Percentiles rank a stretch among this genome's conserved stretches.
Evolutionary conservation across 139 green algal genomes (phyloP).

Genomic region (Coccomyxa sp.): DNA sequence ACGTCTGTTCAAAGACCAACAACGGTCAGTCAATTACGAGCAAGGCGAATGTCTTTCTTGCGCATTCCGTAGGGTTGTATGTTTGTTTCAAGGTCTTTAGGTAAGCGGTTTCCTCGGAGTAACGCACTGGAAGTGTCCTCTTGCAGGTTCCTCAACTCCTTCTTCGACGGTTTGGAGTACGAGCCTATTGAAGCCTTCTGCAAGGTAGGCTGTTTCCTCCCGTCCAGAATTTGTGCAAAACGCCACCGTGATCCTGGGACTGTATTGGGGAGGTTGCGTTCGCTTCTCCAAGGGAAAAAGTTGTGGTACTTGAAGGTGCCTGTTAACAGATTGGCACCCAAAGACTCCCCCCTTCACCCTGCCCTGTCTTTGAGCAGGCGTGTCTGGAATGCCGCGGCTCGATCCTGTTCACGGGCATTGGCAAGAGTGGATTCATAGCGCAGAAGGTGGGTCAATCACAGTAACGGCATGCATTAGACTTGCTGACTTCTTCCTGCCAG

Average conservation of each 20-base stretch:
- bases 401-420: constrained; percentile 61
- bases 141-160: constrained; percentile 46
- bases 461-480: too few relatives aligned
- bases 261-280: too few relatives aligned
- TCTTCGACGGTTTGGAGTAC: constrained; percentile 50
- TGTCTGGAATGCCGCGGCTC: constrained; percentile 45
- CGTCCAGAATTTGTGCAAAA: too few relatives aligned
- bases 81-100: not conserved
- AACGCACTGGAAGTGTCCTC: not conserved
- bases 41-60: too few relatives aligned
- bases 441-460: constrained; percentile 44
- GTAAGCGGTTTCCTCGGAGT: not conserved
- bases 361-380: constrained; percentile 10
- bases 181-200: constrained; percentile 37
- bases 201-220: constrained; percentile 15
- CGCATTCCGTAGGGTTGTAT: too few relatives aligned
- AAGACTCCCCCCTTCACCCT: not conserved
- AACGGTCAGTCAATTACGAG: not conserved
- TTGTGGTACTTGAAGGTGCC: not conserved
- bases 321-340: not conserved
- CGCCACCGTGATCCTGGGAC: too few relatives aligned
- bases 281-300: too few relatives aligned
- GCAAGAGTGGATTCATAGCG: constrained; percentile 66
- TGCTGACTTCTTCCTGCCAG: too few relatives aligned
- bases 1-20: constrained; percentile 4